phyloP scores from a whole-genome alignment of 345 rosid species.

The Moringa oleifera region DNA sequence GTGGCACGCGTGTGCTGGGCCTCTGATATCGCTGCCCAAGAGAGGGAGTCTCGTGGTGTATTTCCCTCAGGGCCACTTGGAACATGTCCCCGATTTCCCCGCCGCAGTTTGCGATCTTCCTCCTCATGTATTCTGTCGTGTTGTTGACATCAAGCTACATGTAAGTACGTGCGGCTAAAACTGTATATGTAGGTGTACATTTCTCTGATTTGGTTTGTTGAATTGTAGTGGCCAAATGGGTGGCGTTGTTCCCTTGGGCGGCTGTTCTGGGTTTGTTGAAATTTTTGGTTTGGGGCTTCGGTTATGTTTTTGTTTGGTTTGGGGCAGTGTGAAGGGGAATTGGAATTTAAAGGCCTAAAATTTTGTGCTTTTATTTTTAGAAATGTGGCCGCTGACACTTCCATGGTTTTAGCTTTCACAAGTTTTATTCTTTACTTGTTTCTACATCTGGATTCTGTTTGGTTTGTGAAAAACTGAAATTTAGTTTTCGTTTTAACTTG shows the following conservation, averaged over 20 bases:
- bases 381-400: not conserved
- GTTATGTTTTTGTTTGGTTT: not conserved
- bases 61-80: slow-evolving; percentile 94
- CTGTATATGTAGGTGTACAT: not conserved
- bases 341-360: slow-evolving; percentile 14
- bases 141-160: slow-evolving; percentile 91
- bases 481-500: not conserved
- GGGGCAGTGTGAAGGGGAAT: not conserved
- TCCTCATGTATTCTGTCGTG: slow-evolving; percentile 86
- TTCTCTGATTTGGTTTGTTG: not conserved
- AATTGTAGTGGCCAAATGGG: slow-evolving; percentile 1
- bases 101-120: slow-evolving; percentile 57
- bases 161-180: slow-evolving; percentile 28
- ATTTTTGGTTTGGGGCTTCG: not conserved
- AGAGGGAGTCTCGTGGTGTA: slow-evolving; percentile 78
- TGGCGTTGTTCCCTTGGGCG: not conserved
- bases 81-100: slow-evolving; percentile 67
- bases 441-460: slow-evolving; percentile 13
- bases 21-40: slow-evolving; percentile 81
- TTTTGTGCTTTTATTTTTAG: slow-evolving; percentile 17
- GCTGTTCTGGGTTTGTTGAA: not conserved
- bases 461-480: not conserved
- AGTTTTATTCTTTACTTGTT: not conserved
- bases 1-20: slow-evolving; percentile 99
- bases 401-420: not conserved